A percentile compares a stretch with the other conserved stretches of the same genome.
Evolutionary conservation across 2,329 filamentous ascomycete genomes (phyloP).

Genomic region (Ilyonectria sp.): DNA sequence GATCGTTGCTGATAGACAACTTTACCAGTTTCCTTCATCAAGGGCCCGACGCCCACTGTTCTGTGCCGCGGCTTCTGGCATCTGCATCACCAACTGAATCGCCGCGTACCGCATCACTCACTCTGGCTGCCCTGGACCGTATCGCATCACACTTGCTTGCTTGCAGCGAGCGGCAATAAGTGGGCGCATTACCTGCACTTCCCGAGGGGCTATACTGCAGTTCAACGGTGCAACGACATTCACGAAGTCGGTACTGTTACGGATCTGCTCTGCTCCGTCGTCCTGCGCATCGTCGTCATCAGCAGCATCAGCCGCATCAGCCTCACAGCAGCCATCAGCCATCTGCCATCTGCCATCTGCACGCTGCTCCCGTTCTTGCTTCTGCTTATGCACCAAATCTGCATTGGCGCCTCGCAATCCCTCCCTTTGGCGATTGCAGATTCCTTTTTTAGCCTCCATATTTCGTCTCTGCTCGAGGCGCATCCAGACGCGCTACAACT

Average conservation of each 20-base stretch:
- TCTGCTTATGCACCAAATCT: not conserved
- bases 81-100: not conserved
- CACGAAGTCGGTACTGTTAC: not conserved
- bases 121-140: not conserved
- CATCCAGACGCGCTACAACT: not conserved
- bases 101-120: not conserved
- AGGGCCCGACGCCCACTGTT: not conserved
- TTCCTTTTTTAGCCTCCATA: not conserved
- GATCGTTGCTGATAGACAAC: not conserved
- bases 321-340: not conserved
- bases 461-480: not conserved
- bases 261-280: not conserved
- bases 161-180: not conserved
- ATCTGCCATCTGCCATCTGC: not conserved
- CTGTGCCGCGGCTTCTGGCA: not conserved
- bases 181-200: not conserved
- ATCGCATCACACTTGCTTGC: not conserved
- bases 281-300: not conserved
- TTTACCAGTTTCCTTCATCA: not conserved
- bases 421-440: not conserved
- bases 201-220: not conserved
- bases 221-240: not conserved
- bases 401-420: conserved; percentile 2
- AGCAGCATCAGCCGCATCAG: not conserved
- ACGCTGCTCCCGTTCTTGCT: not conserved